Conservation (phyloP, 805 yeast species). For the Starmerella vaccinii region DNA sequence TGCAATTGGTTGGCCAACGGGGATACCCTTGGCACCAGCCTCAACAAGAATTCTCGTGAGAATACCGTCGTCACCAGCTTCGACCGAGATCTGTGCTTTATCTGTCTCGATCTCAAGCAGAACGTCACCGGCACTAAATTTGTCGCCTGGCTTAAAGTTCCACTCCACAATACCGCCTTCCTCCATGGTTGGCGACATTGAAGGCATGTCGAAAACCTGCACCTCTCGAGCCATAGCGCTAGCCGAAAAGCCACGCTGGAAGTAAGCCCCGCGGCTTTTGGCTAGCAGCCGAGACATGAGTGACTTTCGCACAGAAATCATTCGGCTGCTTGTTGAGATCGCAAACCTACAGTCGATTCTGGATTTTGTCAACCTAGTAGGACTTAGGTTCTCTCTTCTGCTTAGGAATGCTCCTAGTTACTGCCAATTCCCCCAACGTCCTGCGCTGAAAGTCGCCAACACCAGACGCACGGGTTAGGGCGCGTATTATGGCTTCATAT, state of each 20-base stretch:
- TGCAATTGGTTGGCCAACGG: constrained; percentile 87
- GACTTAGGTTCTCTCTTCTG: neutral
- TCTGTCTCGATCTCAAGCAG: constrained; percentile 97
- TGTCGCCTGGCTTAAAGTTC: constrained; percentile 70
- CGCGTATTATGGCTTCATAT: no score
- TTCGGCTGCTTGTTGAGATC: neutral
- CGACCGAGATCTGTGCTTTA: constrained; percentile 95
- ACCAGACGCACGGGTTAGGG: neutral
- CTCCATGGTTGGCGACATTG: constrained; percentile 98
- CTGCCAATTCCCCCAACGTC: neutral
- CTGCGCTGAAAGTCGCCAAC: neutral
- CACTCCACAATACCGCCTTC: constrained; percentile 86
- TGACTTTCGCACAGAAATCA: neutral
- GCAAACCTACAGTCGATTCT: no score
- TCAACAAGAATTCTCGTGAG: constrained; percentile 59
- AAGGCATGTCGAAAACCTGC: constrained; percentile 72
- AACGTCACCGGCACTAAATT: constrained; percentile 79
- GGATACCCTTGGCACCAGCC: constrained; percentile 69
- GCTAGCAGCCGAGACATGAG: constrained; percentile 2
- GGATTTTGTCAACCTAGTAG: neutral
- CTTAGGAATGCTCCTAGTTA: constrained; percentile 3
- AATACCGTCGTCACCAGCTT: constrained; percentile 87
- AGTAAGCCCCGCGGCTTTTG: neutral
- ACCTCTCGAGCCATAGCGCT: constrained; percentile 9
- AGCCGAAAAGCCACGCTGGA: constrained; percentile 3